phyloP scores from a whole-genome alignment of 306 rosid genomes.

The Cucurbita moschata region DNA sequence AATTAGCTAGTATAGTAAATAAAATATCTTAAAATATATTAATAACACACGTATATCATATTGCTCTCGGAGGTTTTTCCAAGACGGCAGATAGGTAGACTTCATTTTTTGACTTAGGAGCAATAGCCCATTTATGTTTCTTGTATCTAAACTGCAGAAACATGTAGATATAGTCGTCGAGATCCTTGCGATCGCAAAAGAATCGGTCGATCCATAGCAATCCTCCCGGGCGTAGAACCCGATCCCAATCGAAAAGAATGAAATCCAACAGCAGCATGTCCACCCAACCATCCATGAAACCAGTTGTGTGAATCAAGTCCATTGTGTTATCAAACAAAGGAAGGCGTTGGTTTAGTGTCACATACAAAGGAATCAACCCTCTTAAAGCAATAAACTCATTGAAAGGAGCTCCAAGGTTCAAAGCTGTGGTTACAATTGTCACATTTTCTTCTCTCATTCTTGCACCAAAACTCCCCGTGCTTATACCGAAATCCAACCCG shows the following conservation, averaged over 20 bases:
- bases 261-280: conserved; percentile 62
- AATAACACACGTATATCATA: conserved; percentile 15
- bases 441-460: conserved; percentile 77
- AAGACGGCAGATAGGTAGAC: conserved; percentile 74
- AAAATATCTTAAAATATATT: too few relatives aligned
- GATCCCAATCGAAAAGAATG: conserved; percentile 79
- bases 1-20: too few relatives aligned
- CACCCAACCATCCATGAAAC: conserved; percentile 86
- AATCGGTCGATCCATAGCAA: conserved; percentile 68
- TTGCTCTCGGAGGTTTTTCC: conserved; percentile 88
- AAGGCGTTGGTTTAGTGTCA: conserved; percentile 62
- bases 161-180: conserved; percentile 81
- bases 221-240: conserved; percentile 74
- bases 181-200: conserved; percentile 58
- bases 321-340: conserved; percentile 79
- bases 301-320: conserved; percentile 78
- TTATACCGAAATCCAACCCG: conserved; percentile 67
- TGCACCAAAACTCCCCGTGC: conserved; percentile 87
- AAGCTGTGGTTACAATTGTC: conserved; percentile 62
- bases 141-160: conserved; percentile 89
- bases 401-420: conserved; percentile 91
- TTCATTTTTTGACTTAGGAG: conserved; percentile 68
- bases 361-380: conserved; percentile 67
- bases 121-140: conserved; percentile 65
- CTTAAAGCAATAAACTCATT: conserved; percentile 74